These are phyloP conservation scores for Xylaria sp. DNA, from an alignment of 2,329 filamentous ascomycete species.

Conservation along the genomic window DNA sequence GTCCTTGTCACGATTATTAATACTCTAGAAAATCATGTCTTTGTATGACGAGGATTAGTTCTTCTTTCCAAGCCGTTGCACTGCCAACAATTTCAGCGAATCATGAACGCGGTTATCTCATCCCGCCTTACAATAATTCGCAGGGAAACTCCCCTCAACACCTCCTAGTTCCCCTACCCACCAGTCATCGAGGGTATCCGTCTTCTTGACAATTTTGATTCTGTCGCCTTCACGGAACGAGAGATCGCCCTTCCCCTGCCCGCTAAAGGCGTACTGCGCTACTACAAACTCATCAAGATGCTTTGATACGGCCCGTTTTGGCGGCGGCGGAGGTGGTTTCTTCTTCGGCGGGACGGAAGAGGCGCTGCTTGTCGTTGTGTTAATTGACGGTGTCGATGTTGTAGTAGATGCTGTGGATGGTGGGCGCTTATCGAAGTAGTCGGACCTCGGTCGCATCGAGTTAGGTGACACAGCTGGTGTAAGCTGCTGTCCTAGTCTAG, in stretches of 20 bases:
- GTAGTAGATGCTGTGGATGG: conserved; percentile 45
- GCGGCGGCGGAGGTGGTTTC: conserved; percentile 77
- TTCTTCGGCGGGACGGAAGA: conserved; percentile 67
- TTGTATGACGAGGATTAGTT: not conserved
- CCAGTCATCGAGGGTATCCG: conserved; percentile 84
- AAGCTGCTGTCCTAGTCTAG: conserved; percentile 51
- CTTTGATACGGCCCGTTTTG: conserved; percentile 66
- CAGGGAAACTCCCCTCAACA: conserved; percentile 77
- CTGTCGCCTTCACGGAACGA: conserved; percentile 80
- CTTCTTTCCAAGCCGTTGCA: not conserved
- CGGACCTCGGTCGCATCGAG: conserved; percentile 45
- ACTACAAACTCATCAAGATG: conserved; percentile 68
- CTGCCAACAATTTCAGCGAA: not conserved
- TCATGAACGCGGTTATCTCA: conserved; percentile 36
- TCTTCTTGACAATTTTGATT: conserved; percentile 82
- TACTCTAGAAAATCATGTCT: conserved; percentile 2
- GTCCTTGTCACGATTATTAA: not conserved
- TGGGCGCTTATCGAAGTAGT: conserved; percentile 49
- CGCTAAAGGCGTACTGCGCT: conserved; percentile 80
- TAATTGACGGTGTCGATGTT: conserved; percentile 45
- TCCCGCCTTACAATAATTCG: conserved; percentile 76
- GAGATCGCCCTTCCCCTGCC: conserved; percentile 76
- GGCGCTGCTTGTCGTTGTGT: conserved; percentile 41
- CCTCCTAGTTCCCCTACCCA: conserved; percentile 84
- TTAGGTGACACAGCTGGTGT: conserved; percentile 48